Conservation (phyloP, 805 yeast genomes). For the Yarrowia phangngaensis region DNA sequence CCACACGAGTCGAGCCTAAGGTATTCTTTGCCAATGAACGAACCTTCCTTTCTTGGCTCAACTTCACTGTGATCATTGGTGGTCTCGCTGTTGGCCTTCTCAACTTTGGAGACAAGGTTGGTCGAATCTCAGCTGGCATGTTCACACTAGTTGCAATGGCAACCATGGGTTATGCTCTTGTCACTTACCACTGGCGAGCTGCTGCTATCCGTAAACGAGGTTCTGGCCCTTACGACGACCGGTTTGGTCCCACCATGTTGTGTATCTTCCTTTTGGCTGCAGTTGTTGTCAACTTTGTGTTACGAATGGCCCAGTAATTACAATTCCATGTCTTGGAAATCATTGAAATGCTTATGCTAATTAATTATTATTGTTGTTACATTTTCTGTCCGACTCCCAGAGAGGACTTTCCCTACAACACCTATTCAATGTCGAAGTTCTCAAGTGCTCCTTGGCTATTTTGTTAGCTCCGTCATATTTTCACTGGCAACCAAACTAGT, state of each 20-base stretch:
- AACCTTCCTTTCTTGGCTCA: constrained; percentile 96
- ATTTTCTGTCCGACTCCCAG: too few species aligned
- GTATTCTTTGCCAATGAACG: constrained; percentile 99
- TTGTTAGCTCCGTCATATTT: too few species aligned
- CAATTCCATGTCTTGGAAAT: background rate
- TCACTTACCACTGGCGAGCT: constrained; percentile 99
- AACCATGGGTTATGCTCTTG: constrained; percentile 92
- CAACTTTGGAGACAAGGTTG: constrained; percentile 92
- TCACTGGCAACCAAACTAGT: too few species aligned
- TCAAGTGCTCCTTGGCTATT: too few species aligned
- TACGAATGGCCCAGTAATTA: constrained; percentile 51
- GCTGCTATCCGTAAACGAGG: constrained; percentile 97
- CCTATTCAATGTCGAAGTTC: too few species aligned
- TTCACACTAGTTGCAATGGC: constrained; percentile 97
- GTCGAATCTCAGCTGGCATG: constrained; percentile 86
- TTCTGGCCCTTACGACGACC: constrained; percentile 98
- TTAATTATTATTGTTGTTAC: too few species aligned
- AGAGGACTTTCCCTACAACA: too few species aligned
- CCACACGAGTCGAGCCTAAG: constrained; percentile 97
- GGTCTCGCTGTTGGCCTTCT: constrained; percentile 93
- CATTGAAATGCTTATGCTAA: constrained; percentile 9
- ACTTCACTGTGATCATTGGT: constrained; percentile 96
- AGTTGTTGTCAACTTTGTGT: constrained; percentile 84
- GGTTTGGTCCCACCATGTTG: constrained; percentile 96
- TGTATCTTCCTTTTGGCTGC: constrained; percentile 91